These are phyloP conservation scores for Hypoxylon fragiforme DNA, from an alignment of 495 filamentous ascomycete genomes.

Conservation along the genomic window DNA sequence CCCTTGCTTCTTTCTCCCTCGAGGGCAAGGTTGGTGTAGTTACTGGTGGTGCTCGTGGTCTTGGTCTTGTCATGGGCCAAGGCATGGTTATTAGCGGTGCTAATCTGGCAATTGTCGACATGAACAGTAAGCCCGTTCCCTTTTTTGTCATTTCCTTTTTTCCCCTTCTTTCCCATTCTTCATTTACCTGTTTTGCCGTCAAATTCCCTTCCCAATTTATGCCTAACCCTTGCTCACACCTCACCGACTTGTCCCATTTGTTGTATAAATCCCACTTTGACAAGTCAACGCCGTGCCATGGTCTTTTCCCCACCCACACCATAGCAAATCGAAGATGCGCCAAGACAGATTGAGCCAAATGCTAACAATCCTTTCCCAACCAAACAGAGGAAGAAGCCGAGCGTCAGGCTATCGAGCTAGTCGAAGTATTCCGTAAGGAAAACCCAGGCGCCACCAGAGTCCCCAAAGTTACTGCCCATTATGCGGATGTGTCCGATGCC, in stretches of 20 bases:
- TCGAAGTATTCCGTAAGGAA: slow-evolving; percentile 72
- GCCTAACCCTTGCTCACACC: background rate
- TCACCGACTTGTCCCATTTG: background rate
- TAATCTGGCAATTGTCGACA: slow-evolving; percentile 87
- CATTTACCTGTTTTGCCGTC: too few relatives aligned
- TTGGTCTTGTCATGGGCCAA: slow-evolving; percentile 91
- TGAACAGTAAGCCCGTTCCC: slow-evolving; percentile 70
- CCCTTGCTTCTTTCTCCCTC: slow-evolving; percentile 67
- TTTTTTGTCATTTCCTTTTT: background rate
- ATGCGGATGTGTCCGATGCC: slow-evolving; percentile 79
- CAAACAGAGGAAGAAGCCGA: slow-evolving; percentile 78
- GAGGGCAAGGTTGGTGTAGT: slow-evolving; percentile 78
- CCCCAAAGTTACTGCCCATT: slow-evolving; percentile 87
- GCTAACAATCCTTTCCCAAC: slow-evolving; percentile 14
- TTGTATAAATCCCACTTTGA: background rate
- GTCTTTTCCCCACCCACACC: slow-evolving; percentile 6
- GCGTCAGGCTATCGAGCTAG: slow-evolving; percentile 69
- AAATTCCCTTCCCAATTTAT: background rate
- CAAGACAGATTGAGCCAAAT: background rate
- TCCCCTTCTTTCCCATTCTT: too few relatives aligned
- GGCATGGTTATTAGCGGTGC: slow-evolving; percentile 83
- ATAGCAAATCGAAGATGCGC: slow-evolving; percentile 15
- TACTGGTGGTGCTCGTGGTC: slow-evolving; percentile 82
- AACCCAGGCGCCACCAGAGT: slow-evolving; percentile 67
- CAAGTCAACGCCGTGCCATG: too few relatives aligned